phyloP scores from a whole-genome alignment of 108 stramenopile species.

The Cyclotella choctawhatcheeana region DNA sequence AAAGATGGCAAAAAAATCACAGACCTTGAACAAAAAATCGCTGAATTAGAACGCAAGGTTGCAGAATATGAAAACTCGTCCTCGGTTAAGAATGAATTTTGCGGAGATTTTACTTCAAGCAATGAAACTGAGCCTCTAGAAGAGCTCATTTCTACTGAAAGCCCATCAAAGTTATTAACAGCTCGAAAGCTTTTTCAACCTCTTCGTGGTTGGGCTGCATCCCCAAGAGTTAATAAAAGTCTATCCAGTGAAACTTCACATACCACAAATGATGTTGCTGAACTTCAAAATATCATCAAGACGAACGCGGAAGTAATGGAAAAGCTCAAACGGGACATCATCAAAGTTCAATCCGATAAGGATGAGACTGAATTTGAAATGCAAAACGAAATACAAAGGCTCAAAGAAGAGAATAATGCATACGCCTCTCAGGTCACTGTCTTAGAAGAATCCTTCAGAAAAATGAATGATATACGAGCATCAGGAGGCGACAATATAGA shows the following conservation, averaged over 20 bases:
- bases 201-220: constrained; percentile 21
- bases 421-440: constrained; percentile 33
- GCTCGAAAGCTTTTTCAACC: constrained; percentile 15
- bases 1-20: constrained; percentile 4
- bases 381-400: constrained; percentile 5
- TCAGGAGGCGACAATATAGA: constrained; percentile 1
- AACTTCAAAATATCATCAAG: constrained; percentile 28
- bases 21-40: constrained; percentile 18
- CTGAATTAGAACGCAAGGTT: constrained; percentile 4
- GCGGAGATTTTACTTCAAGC: neutral
- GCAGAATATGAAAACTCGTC: constrained; percentile 16
- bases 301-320: constrained; percentile 30
- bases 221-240: neutral
- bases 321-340: constrained; percentile 35
- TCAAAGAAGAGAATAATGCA: constrained; percentile 32
- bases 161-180: neutral
- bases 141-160: neutral
- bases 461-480: constrained; percentile 30
- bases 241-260: constrained; percentile 9
- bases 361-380: constrained; percentile 17
- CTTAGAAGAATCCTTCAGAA: constrained; percentile 36
- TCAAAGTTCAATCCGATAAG: constrained; percentile 32
- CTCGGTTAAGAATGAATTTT: neutral
- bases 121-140: neutral
- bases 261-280: constrained; percentile 29